Base-by-base conservation (phyloP, 2,329 filamentous ascomycete species). In the Trematosphaeria pertusa region DNA sequence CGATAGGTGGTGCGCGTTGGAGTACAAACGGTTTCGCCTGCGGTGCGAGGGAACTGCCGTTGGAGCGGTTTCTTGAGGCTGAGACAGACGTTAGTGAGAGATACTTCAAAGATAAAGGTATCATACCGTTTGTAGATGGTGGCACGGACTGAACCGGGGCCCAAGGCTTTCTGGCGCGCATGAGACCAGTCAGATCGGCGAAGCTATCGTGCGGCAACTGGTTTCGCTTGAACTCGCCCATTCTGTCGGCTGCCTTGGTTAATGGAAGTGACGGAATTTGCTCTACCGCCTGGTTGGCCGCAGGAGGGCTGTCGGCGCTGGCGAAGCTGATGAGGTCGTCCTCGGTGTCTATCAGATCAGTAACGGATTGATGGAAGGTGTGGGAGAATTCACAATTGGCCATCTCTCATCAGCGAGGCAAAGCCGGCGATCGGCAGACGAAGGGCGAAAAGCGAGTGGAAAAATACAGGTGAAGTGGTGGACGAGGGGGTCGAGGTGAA, bases 311-410 rank as follows among this genome's bases (percentile, higher is more conserved):
- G 24, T 28, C 24, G 12, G 24, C 20, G 28, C 37, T 41, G 6
- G 31, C 14, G 30, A 46, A 20, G 43, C 40, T 46, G 37, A 59
- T 56, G 15, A 59, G 46, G 19, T 56, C 37, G 32, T 53, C 46
- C 1, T 41, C 45, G 21, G 32, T 14, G 34, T 48, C 47, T 57
- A 18, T 35, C 5, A 20, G n/a, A 18, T 15, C 11, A 39, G 35
- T 10, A 37, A 24, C 7, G 17, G 33, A 17, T 8, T 14, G n/a
- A 17, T 6, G 5, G 5, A n/a, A 18, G 6, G 12, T n/a, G 22
- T 6, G 4, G 15, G 3, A 10, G 18, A 10, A 26, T 22, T 24
- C 17, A 30, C 12, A 9, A 37, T 15, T 24, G 14, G 7, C n/a
- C 10, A 46, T 48, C 2, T 42, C 54, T 48, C 35, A 8, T 20